A percentile compares a stretch with the other conserved stretches of the same genome.
Conservation (phyloP, 2,329 filamentous ascomycete genomes). For the Ophiosphaerella herpotricha region DNA sequence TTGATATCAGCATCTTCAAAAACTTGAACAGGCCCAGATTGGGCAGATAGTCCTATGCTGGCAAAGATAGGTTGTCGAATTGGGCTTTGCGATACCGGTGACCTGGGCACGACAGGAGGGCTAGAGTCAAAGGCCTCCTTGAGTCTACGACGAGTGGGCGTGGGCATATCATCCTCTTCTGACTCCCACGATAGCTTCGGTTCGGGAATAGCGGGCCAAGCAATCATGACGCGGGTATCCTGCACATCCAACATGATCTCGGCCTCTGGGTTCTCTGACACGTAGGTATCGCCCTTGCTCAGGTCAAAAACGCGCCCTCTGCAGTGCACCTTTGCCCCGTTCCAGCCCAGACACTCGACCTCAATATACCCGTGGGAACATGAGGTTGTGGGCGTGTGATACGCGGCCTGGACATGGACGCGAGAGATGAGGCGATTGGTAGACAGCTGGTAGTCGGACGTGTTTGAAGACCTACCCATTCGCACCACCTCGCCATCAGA, state of each 20-base stretch:
- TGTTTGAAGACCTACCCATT: conserved; percentile 93
- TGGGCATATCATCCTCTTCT: conserved; percentile 62
- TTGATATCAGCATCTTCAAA: conserved; percentile 46
- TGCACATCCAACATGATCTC: conserved; percentile 97
- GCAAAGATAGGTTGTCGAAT: conserved; percentile 52
- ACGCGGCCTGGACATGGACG: conserved; percentile 87
- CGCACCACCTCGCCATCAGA: conserved; percentile 79
- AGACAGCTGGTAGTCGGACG: conserved; percentile 92
- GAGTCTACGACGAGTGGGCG: conserved; percentile 38
- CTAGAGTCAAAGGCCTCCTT: conserved; percentile 59
- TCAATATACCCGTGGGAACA: conserved; percentile 79
- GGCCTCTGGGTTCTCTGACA: conserved; percentile 81
- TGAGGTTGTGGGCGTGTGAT: conserved; percentile 69
- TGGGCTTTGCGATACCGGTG: conserved; percentile 76
- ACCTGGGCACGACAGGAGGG: conserved; percentile 69
- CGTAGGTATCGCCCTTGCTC: conserved; percentile 85
- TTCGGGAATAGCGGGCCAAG: conserved; percentile 76
- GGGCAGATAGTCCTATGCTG: conserved; percentile 39
- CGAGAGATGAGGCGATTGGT: conserved; percentile 91
- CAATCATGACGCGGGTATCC: conserved; percentile 84
- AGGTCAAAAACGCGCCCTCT: conserved; percentile 86
- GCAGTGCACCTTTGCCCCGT: conserved; percentile 90
- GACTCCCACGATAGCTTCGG: conserved; percentile 52
- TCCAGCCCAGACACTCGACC: conserved; percentile 93
- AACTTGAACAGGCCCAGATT: conserved; percentile 37